These are phyloP conservation scores for Starmerella tilneyi DNA, from an alignment of 805 yeast species.

Conservation along the genomic window DNA sequence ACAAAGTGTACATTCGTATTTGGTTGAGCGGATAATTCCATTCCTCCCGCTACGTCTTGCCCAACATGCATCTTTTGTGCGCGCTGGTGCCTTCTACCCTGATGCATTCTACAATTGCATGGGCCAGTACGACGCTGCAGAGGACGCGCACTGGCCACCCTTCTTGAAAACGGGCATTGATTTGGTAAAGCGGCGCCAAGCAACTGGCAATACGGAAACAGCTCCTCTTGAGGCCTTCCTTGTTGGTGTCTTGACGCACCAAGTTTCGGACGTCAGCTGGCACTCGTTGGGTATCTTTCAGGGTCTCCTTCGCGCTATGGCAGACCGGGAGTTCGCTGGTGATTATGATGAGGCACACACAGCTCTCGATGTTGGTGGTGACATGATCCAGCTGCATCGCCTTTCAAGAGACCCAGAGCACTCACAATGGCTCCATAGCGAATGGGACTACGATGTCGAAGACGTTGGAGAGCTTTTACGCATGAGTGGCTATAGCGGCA, in stretches of 20 bases:
- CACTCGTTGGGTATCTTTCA: conserved; percentile 47
- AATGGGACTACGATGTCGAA: conserved; percentile 35
- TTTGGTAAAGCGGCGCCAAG: conserved; percentile 34
- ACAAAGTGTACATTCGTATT: conserved; percentile 23
- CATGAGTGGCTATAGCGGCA: conserved; percentile 25
- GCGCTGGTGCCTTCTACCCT: conserved; percentile 59
- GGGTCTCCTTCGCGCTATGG: conserved; percentile 45
- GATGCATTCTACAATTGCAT: conserved; percentile 58
- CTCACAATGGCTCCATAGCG: conserved; percentile 22
- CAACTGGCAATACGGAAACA: conserved; percentile 17
- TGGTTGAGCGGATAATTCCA: conserved; percentile 21
- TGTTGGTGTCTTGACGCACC: conserved; percentile 52
- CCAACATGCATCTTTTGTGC: conserved; percentile 30
- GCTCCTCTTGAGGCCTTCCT: conserved; percentile 42
- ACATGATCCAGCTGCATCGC: conserved; percentile 41
- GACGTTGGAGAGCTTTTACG: conserved; percentile 40
- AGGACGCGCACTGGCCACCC: conserved; percentile 62
- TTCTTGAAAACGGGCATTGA: conserved; percentile 41
- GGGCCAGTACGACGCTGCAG: conserved; percentile 44
- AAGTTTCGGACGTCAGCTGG: conserved; percentile 57
- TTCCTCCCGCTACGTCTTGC: conserved; percentile 33
- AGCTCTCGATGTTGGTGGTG: conserved; percentile 53
- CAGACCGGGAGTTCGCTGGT: conserved; percentile 47
- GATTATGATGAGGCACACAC: conserved; percentile 42
- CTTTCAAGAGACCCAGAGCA: conserved; percentile 24